These are phyloP conservation scores for Lactifluus volemus DNA, from an alignment of 768 basidiomycete species.

Conservation along the genomic window DNA sequence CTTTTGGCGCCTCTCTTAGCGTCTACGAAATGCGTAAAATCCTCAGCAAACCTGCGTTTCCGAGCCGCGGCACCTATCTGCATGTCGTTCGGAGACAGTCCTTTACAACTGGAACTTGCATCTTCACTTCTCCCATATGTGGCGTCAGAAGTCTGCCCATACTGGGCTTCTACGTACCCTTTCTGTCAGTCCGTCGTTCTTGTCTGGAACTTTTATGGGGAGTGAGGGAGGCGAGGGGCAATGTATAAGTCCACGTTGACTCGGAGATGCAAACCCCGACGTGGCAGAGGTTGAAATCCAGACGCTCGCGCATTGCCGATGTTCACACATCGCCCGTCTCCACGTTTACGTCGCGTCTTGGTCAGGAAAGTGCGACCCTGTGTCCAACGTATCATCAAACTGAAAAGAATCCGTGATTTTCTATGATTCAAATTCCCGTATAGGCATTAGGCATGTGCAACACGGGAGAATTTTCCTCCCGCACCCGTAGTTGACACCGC, in stretches of 20 bases:
- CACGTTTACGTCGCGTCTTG: background rate
- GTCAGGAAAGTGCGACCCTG: background rate
- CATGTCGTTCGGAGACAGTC: background rate
- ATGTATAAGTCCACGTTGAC: background rate
- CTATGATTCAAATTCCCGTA: background rate
- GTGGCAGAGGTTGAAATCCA: background rate
- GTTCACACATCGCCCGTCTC: background rate
- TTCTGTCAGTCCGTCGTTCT: background rate
- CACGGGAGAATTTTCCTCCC: background rate
- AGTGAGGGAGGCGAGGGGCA: background rate
- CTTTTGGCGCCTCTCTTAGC: no score
- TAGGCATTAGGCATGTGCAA: background rate
- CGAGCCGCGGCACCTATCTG: background rate
- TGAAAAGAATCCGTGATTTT: background rate
- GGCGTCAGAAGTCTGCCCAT: background rate
- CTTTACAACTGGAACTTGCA: background rate
- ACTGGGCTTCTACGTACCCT: background rate
- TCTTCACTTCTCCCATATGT: conserved; percentile 7
- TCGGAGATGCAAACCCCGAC: background rate
- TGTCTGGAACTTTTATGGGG: background rate
- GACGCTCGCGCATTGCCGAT: background rate
- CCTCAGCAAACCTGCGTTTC: background rate
- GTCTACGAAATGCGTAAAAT: background rate
- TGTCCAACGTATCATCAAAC: background rate
- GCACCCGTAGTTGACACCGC: background rate